These are phyloP conservation scores for Podaxis sp. DNA, from an alignment of 768 basidiomycete genomes.

Conservation along the genomic window DNA sequence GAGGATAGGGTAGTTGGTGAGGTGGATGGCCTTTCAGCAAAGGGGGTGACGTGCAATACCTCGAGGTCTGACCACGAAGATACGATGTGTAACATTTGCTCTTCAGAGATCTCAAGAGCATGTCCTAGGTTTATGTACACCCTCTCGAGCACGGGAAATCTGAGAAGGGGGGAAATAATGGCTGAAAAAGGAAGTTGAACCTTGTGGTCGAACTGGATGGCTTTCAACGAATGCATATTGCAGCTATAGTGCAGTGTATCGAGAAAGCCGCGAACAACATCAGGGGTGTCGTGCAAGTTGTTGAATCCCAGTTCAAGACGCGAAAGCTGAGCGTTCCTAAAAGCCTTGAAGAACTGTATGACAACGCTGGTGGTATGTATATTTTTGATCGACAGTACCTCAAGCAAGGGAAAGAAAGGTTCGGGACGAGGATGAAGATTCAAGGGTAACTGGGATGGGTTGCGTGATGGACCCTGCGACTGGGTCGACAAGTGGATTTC, in stretches of 20 bases:
- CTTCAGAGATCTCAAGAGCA: not conserved
- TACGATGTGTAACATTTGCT: not conserved
- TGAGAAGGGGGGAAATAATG: not conserved
- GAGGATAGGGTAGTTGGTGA: not conserved
- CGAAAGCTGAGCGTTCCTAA: not conserved
- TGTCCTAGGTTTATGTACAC: not conserved
- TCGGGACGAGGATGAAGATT: not conserved
- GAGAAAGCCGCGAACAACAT: not conserved
- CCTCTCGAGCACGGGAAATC: not conserved
- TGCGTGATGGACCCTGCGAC: not conserved
- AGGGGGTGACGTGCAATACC: not conserved
- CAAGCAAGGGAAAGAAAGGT: not conserved
- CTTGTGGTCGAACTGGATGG: not conserved
- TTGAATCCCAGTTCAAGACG: not conserved
- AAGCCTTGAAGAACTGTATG: not conserved
- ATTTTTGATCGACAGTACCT: not conserved
- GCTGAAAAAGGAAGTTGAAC: not conserved
- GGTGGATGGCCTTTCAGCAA: not conserved
- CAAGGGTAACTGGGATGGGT: not conserved
- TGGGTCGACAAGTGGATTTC: not conserved
- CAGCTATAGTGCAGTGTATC: not conserved
- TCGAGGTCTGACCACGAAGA: not conserved
- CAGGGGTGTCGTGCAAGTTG: no score
- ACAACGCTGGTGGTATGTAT: not conserved
- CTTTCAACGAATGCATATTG: not conserved